Base-by-base conservation (phyloP, 352 stramenopile genomes). In the Pythium pyrilobum region DNA sequence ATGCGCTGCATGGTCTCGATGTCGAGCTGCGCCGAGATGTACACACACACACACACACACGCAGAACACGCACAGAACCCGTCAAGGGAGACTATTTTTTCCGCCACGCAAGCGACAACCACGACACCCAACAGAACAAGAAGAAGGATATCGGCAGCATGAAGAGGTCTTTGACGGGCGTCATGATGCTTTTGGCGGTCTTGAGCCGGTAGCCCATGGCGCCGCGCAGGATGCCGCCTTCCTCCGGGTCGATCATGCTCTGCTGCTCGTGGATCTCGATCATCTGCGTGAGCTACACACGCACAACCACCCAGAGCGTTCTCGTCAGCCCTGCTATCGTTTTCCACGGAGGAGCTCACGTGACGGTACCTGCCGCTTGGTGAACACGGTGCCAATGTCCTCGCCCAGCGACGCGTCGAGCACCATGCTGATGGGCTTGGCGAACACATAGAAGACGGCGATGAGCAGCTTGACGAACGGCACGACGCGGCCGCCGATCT, bases 361-460 rank as follows among this genome's bases (percentile, higher is more conserved):
- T 12, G 29, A 20, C 58, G n/a, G 50, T 28, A 85, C 74, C 67
- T 85, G 68, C 36, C 73, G 81, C 39, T 85, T 91, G 7, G 80
- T 97, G 67, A 99, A 98, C 9, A 98, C 89, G 5, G 89, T 98
- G 29, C 95, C 96, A 15, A 99, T 83, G 49, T 99, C 96, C 63
- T 96, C 67, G 12, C 96, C 95, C 34, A 99, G 68, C 3, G 81
- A 69, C 24, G 77, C 82, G 69, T 99, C 96, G 23, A 99, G 70
- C 28, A 89, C 65, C 62, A 93, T 84, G 31, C 87, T 89, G 24
- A 99, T 64, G 2, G 97, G 97, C 54, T 97, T 96, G 9, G 93
- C 81, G 43, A 99, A 75, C n/a, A 95, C 74, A 62, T 92, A 98
- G 32, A 99, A 81, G 20, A 98, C 37, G 9, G 77, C 38, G 25